Evolutionary conservation across 805 yeast species (phyloP).

Genomic region (Hanseniaspora taiwanica): DNA sequence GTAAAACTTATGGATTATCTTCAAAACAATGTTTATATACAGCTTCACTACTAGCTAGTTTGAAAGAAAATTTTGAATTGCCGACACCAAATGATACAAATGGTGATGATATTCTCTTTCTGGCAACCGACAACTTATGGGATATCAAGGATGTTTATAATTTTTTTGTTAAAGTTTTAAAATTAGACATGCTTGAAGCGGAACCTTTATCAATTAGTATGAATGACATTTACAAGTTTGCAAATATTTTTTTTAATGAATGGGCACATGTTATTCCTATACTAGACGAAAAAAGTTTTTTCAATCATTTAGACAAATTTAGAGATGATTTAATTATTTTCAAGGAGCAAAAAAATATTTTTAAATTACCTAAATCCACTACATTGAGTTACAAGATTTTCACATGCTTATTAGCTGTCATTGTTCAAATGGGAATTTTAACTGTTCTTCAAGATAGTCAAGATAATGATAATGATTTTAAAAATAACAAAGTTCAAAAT

Average conservation of each 20-base stretch:
- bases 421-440: slow-evolving; percentile 22
- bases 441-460: no score
- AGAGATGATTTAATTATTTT: slow-evolving; percentile 2
- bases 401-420: slow-evolving; percentile 14
- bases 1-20: slow-evolving; percentile 57
- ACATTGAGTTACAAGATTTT: slow-evolving; percentile 19
- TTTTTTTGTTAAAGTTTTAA: slow-evolving; percentile 13
- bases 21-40: slow-evolving; percentile 60
- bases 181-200: slow-evolving; percentile 11
- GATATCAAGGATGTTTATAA: slow-evolving; percentile 16
- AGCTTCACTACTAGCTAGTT: slow-evolving; percentile 55
- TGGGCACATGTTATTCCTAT: slow-evolving; percentile 68
- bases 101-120: no score
- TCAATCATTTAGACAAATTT: slow-evolving; percentile 35
- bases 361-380: slow-evolving; percentile 7
- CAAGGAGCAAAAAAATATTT: not conserved
- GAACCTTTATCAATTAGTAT: no score
- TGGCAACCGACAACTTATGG: slow-evolving; percentile 14
- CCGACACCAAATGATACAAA: no score
- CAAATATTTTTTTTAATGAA: no score
- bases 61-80: slow-evolving; percentile 42
- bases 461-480: no score
- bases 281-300: slow-evolving; percentile 55
- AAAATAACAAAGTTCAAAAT: no score
- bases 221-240: no score